A percentile compares a stretch with the other conserved stretches of the same genome.
These are phyloP conservation scores for Hortaea werneckii DNA, from an alignment of 2,329 filamentous ascomycete species.

Conservation along the genomic window DNA sequence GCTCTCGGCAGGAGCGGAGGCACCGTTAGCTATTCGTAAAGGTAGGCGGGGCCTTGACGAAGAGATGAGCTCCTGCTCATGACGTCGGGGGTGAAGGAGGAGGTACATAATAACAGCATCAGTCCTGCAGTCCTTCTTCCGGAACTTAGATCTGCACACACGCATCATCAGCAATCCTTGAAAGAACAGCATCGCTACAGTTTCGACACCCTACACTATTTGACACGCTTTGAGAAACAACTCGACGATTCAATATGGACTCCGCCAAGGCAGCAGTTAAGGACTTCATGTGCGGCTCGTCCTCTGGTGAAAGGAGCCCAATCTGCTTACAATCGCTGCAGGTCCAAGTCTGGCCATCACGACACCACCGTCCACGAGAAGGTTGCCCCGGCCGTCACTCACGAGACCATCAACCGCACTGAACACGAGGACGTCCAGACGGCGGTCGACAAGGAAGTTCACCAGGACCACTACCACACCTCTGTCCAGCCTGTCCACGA, in stretches of 20 bases:
- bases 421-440: slow-evolving; percentile 47
- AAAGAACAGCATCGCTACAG: too few relatives aligned
- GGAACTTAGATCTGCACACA: too few relatives aligned
- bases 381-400: slow-evolving; percentile 48
- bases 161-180: too few relatives aligned
- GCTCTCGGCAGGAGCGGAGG: too few relatives aligned
- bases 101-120: too few relatives aligned
- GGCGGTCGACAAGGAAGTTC: slow-evolving; percentile 57
- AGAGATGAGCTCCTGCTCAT: too few relatives aligned
- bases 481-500: slow-evolving; percentile 55
- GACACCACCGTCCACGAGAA: slow-evolving; percentile 62
- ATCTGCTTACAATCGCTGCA: slow-evolving; percentile 1
- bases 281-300: slow-evolving; percentile 41
- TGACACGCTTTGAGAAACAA: background rate
- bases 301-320: background rate
- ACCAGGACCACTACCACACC: slow-evolving; percentile 64
- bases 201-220: background rate
- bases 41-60: too few relatives aligned
- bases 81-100: too few relatives aligned
- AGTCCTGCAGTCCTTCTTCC: too few relatives aligned
- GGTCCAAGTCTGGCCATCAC: slow-evolving; percentile 48
- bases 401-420: slow-evolving; percentile 51
- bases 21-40: too few relatives aligned
- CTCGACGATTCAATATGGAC: slow-evolving; percentile 4
- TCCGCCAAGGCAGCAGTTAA: slow-evolving; percentile 39